Base-by-base conservation (phyloP, 2,329 filamentous ascomycete species). In the Rugonectria rugulosa region DNA sequence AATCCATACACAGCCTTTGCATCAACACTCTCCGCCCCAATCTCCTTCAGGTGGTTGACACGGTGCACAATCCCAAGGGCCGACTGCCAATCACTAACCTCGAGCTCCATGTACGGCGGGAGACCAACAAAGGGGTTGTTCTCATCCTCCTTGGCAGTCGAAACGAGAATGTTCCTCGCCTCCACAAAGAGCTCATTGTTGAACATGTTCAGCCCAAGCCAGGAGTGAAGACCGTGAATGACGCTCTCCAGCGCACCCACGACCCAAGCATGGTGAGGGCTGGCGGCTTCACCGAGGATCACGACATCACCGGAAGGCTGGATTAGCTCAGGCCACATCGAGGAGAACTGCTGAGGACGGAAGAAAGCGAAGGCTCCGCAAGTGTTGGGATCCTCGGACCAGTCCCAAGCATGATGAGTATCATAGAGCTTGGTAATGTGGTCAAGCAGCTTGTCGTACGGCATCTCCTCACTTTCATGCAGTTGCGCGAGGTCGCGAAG, bases 401-500 rank as follows among this genome's bases (percentile, higher is more conserved):
- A 46, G 6, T 44, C 19, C 10, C 24, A 27, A 5, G 41, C 34
- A 10, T 46, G 49, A 5, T 53, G 49, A n/a, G 20, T 27, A 2
- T 26, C 17, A 4, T 36, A 31, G 3, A 26, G 24, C 19, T 19
- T 17, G 15, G 17, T 8, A 15, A 47, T 36, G 4, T 36, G 20
- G 2, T 23, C 7, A 4, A 19, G 19, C 3, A 53, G 11, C 7
- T 45, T 11, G 3, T 45, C 26, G 8, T 53, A 37, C 1, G 34
- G 4, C 23, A 40, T 37, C 17, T 38, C 34, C 11, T 53, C 23
- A 12, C 23, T 36, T 9, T 21, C 38, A 9, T 64, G 62, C 3
- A 64, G 5, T 3, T 42, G 14, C 0, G 59, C 62, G 34, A 63
- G 56, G 20, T 64, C 51, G 4, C 57, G 59, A 0, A 64, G 34